These are phyloP conservation scores for Eurotiales sp. DNA, from an alignment of 2,329 filamentous ascomycete genomes.

Conservation along the genomic window DNA sequence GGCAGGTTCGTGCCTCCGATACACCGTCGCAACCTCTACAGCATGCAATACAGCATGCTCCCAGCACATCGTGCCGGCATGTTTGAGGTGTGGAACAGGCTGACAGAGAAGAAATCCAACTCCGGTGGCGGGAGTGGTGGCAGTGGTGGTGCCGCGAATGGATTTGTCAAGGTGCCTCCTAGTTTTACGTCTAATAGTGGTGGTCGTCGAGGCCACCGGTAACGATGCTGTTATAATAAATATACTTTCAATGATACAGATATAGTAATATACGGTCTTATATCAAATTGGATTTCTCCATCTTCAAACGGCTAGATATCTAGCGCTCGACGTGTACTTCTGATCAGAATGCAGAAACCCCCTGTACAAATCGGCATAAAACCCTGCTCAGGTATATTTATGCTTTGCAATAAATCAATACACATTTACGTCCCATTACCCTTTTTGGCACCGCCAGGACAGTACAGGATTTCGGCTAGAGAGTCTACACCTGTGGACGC, in stretches of 20 bases:
- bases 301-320: too few species aligned
- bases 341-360: too few species aligned
- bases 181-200: slow-evolving; percentile 10
- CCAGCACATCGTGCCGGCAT: slow-evolving; percentile 77
- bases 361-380: too few species aligned
- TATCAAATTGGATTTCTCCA: too few species aligned
- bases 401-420: too few species aligned
- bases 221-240: not conserved
- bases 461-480: too few species aligned
- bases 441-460: too few species aligned
- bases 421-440: too few species aligned
- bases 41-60: slow-evolving; percentile 96
- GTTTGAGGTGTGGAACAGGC: slow-evolving; percentile 75
- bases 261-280: too few species aligned
- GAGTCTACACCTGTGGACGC: too few species aligned
- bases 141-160: not conserved
- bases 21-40: slow-evolving; percentile 90
- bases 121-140: not conserved
- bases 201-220: slow-evolving; percentile 10
- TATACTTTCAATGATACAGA: slow-evolving; percentile 1
- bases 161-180: slow-evolving; percentile 8
- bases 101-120: slow-evolving; percentile 51
- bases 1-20: slow-evolving; percentile 94
- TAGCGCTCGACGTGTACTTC: too few species aligned
- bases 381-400: too few species aligned